Evolutionary conservation across 495 filamentous ascomycete genomes (phyloP).

Genomic region (Podospora pseudocomata): DNA sequence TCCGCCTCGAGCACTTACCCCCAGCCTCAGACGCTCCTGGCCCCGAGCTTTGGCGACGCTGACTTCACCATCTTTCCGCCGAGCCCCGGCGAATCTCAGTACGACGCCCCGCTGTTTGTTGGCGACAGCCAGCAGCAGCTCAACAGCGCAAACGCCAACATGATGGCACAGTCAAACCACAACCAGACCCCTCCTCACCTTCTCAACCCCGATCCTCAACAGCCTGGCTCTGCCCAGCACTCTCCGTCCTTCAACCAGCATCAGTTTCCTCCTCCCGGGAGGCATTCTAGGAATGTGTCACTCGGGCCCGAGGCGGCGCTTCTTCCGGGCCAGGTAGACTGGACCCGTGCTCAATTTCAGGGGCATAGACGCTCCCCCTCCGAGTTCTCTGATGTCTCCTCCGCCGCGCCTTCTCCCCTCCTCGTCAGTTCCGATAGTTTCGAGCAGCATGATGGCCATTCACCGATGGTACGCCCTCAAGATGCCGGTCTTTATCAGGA

Average conservation of each 20-base stretch:
- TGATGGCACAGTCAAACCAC: conserved; percentile 61
- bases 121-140: conserved; percentile 55
- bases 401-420: conserved; percentile 75
- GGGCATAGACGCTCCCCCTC: conserved; percentile 79
- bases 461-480: conserved; percentile 74
- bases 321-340: conserved; percentile 63
- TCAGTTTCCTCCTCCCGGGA: conserved; percentile 50
- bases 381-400: conserved; percentile 84
- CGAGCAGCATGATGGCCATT: conserved; percentile 67
- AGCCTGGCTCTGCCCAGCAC: conserved; percentile 53
- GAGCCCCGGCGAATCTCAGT: conserved; percentile 41
- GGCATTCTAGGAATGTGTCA: conserved; percentile 74
- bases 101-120: conserved; percentile 46
- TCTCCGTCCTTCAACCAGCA: conserved; percentile 57
- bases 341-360: conserved; percentile 70
- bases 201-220: conserved; percentile 55
- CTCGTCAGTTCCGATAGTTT: conserved; percentile 74
- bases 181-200: conserved; percentile 67
- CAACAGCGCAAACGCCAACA: conserved; percentile 54
- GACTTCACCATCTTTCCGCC: conserved; percentile 56
- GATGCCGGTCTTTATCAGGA: conserved; percentile 72
- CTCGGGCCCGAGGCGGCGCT: conserved; percentile 75
- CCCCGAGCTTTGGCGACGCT: conserved; percentile 41
- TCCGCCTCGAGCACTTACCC: conserved; percentile 24
- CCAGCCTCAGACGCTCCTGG: conserved; percentile 34